These are phyloP conservation scores for Aphanomyces astaci DNA, from an alignment of 352 stramenopile genomes.

Conservation along the genomic window DNA sequence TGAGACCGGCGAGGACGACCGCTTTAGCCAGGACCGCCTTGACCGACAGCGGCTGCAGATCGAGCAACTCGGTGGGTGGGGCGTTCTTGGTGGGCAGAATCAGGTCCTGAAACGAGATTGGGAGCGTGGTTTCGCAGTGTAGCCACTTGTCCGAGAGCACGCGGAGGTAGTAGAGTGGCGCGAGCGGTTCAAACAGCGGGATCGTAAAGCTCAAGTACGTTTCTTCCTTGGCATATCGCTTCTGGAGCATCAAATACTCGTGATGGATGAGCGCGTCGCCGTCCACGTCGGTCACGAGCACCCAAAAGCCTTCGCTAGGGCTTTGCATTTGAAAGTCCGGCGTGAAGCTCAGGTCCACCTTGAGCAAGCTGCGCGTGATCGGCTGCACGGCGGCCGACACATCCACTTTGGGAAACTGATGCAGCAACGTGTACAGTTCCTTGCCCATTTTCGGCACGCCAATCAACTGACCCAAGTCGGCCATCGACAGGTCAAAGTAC, in stretches of 20 bases:
- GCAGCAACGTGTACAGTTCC: constrained; percentile 96
- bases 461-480: constrained; percentile 96
- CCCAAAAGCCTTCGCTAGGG: constrained; percentile 94
- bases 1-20: constrained; percentile 35
- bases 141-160: constrained; percentile 98
- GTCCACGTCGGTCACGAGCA: constrained; percentile 98
- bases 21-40: constrained; percentile 72
- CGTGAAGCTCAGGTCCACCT: constrained; percentile 91
- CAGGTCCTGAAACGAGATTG: constrained; percentile 98
- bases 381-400: constrained; percentile 96
- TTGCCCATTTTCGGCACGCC: constrained; percentile 98
- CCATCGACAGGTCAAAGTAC: constrained; percentile 95
- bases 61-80: constrained; percentile 95
- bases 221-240: constrained; percentile 69
- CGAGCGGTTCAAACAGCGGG: constrained; percentile 95
- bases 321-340: constrained; percentile 98
- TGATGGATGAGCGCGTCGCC: constrained; percentile 97
- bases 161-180: constrained; percentile 97
- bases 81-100: constrained; percentile 98
- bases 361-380: constrained; percentile 96
- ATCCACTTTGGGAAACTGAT: constrained; percentile 97
- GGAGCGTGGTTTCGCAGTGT: constrained; percentile 92
- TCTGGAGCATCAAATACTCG: constrained; percentile 94
- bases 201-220: constrained; percentile 93
- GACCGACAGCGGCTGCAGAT: constrained; percentile 95